Evolutionary conservation across 2,329 filamentous ascomycete species (phyloP).

Genomic region (Plenodomus lindquistii): DNA sequence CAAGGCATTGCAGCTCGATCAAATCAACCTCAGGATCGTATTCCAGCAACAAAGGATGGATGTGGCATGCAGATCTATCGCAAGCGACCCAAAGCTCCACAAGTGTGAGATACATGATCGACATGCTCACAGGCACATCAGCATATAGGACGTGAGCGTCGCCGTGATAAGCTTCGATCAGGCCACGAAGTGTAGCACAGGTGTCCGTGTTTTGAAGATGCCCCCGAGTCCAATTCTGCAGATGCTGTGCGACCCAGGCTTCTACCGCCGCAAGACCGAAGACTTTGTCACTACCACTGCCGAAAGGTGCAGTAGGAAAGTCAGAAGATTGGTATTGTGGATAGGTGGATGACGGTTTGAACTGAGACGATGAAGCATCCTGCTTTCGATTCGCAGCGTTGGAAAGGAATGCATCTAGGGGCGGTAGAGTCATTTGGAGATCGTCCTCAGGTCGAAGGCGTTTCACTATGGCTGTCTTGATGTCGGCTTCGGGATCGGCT

Average conservation of each 20-base stretch:
- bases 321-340: conserved; percentile 7
- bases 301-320: conserved; percentile 9
- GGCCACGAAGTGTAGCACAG: too few relatives aligned
- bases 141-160: too few relatives aligned
- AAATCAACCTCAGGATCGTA: conserved; percentile 54
- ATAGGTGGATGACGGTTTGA: conserved; percentile 13
- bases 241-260: conserved; percentile 49
- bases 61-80: conserved; percentile 52
- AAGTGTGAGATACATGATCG: conserved; percentile 57
- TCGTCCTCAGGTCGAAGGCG: conserved; percentile 17
- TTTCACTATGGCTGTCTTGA: conserved; percentile 5
- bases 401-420: conserved; percentile 21
- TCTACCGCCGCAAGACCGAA: conserved; percentile 29
- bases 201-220: not conserved
- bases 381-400: conserved; percentile 6
- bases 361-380: conserved; percentile 1
- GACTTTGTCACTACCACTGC: conserved; percentile 13
- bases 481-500: conserved; percentile 1
- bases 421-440: conserved; percentile 18
- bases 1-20: conserved; percentile 48
- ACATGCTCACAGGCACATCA: too few relatives aligned
- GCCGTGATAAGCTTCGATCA: too few relatives aligned
- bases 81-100: conserved; percentile 63
- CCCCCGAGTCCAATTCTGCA: conserved; percentile 25
- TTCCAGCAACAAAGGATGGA: conserved; percentile 47